Conservation (phyloP, 768 basidiomycete species). For the Leccinum rimulosum region DNA sequence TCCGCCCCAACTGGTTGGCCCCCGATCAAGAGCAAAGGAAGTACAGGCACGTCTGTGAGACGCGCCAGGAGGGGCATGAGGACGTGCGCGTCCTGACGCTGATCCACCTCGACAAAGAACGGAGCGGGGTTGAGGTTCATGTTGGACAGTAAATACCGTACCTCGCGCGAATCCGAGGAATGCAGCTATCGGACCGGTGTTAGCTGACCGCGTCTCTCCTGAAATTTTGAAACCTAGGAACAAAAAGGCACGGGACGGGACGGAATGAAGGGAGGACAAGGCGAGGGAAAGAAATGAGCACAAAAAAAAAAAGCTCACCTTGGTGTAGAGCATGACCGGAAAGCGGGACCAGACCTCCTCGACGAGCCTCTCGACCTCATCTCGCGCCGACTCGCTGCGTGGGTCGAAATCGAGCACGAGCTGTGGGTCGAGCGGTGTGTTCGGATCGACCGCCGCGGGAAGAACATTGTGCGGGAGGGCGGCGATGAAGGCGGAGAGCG, state of each 20-base stretch:
- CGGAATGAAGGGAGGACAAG: background rate
- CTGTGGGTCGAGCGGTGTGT: constrained; percentile 68
- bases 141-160: constrained; percentile 54
- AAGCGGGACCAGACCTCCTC: constrained; percentile 68
- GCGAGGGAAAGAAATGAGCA: background rate
- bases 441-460: constrained; percentile 62
- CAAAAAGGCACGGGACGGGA: background rate
- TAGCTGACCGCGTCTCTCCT: background rate
- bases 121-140: constrained; percentile 62
- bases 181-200: constrained; percentile 42
- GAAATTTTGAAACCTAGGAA: background rate
- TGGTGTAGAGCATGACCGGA: constrained; percentile 74
- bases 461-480: constrained; percentile 75
- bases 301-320: constrained; percentile 40
- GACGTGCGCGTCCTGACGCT: constrained; percentile 66
- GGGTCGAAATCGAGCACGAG: constrained; percentile 84
- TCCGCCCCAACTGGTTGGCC: constrained; percentile 53
- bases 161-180: constrained; percentile 63
- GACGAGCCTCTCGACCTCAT: constrained; percentile 59
- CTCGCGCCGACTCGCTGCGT: constrained; percentile 53
- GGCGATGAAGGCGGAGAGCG: constrained; percentile 69
- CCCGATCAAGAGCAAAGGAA: constrained; percentile 70
- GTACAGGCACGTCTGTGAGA: constrained; percentile 49
- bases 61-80: constrained; percentile 61
- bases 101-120: constrained; percentile 68